phyloP scores from a whole-genome alignment of 208 protist genomes.

The Trypanosoma cruzi region DNA sequence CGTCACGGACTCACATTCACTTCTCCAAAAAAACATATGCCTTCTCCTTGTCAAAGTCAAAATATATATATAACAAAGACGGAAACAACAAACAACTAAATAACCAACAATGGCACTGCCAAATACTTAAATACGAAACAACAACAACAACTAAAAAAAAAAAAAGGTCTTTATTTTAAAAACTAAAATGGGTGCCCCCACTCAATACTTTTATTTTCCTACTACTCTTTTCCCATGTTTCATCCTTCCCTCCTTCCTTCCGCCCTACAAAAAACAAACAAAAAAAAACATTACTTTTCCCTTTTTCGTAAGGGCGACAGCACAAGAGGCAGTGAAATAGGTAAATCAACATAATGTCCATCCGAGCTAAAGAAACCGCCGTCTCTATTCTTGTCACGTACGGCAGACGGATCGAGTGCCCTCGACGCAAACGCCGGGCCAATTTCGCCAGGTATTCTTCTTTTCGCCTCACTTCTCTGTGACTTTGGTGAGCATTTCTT shows the following conservation, averaged over 20 bases:
- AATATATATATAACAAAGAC: constrained; percentile 17
- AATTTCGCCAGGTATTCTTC: background rate
- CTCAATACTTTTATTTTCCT: background rate
- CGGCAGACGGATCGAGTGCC: background rate
- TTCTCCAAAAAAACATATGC: no score
- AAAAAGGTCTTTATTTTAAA: no score
- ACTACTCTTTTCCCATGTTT: background rate
- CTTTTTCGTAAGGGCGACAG: background rate
- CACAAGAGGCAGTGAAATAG: background rate
- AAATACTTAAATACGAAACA: no score
- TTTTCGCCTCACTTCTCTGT: background rate
- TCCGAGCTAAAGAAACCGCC: constrained; percentile 45
- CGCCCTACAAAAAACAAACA: no score
- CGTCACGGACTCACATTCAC: no score
- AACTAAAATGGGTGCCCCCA: no score
- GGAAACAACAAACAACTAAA: background rate
- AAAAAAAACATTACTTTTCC: background rate
- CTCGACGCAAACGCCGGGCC: background rate
- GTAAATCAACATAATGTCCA: constrained; percentile 56
- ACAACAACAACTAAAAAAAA: no score
- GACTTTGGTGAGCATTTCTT: background rate
- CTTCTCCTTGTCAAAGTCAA: background rate
- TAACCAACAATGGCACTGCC: background rate
- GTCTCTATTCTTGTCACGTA: background rate
- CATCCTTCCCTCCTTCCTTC: background rate